phyloP scores from a whole-genome alignment of 2,329 filamentous ascomycete species.

The Mollisia scopiformis region DNA sequence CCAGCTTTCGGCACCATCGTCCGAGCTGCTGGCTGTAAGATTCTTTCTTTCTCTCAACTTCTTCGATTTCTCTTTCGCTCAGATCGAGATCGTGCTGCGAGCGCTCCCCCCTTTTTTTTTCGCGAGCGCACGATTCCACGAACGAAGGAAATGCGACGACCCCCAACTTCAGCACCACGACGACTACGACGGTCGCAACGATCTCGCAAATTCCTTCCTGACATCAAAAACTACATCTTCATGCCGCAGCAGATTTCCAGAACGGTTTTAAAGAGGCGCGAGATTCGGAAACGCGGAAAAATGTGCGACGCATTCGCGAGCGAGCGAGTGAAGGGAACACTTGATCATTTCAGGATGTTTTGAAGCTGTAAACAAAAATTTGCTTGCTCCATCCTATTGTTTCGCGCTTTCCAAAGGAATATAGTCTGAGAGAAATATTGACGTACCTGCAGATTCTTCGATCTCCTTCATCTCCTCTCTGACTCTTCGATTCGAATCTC shows the following conservation, averaged over 20 bases:
- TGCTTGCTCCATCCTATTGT: background rate
- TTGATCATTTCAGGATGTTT: background rate
- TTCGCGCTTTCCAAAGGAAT: background rate
- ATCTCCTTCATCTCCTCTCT: background rate
- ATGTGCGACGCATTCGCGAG: too few relatives aligned
- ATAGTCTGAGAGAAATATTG: background rate
- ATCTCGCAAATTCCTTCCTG: background rate
- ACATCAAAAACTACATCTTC: background rate
- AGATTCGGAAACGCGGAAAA: too few relatives aligned
- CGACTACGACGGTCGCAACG: background rate
- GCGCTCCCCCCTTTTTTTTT: background rate
- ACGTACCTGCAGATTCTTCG: background rate
- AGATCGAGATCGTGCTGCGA: too few relatives aligned
- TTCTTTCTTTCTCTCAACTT: background rate
- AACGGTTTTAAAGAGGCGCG: too few relatives aligned
- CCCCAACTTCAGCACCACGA: background rate
- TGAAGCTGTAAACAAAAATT: background rate
- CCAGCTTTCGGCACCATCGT: background rate
- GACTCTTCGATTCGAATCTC: background rate
- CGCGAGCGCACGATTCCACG: too few relatives aligned
- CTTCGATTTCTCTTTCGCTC: background rate
- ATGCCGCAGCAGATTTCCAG: too few relatives aligned
- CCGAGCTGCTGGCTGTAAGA: background rate
- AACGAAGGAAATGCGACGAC: too few relatives aligned
- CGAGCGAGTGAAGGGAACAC: too few relatives aligned